Base-by-base conservation (phyloP, 106 monocot species). In the Dendrobium nobile region DNA sequence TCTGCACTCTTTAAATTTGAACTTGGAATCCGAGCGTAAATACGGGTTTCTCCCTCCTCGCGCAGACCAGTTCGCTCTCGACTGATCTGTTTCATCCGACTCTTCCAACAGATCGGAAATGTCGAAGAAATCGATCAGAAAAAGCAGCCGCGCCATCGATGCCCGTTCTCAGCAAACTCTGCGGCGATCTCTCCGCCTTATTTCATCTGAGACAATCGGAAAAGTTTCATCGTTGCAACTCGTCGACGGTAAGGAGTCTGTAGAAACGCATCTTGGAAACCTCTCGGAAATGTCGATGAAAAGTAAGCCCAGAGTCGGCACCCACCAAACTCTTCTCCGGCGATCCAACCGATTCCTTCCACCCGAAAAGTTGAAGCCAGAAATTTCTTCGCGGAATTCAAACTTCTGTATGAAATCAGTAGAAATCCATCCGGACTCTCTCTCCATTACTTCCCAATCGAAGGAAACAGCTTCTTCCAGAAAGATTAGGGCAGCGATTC, bases 161-260 rank as follows among this genome's bases (percentile, higher is more conserved):
- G 40, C 40, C 40, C 33, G 17, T 28, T 73, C 15, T 41, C 33
- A 40, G 17, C 58, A 17, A 42, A 44, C 43, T 26, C 41, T 82
- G 9, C 74, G 79, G 67, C 82, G 82, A 74, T 86, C 82, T 51
- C 86, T 75, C 44, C 82, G 82, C 5, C 75, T 86, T 28, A 67
- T 37, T 73, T 73, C 27, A 2, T 22, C 67, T 10, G 67, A 7
- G 26, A 67, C 9, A 67, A 67, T 73, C 15, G 41, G 16, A 41
- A 7, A 37, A 41, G 17, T 17, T 73, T 41, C 41, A 11, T 41
- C 16, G 20, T 45, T 42, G 20, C 64, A 75, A 47, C 61, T 13
- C 28, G 55, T 41, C 7, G 56, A 41, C 78, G 51, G 20, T 16
- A 27, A 20, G 70, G 48, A 81, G 4, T 51, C 9, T n/a, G 9